These are phyloP conservation scores for Monosporascus cannonballus DNA, from an alignment of 2,329 filamentous ascomycete species.

Conservation along the genomic window DNA sequence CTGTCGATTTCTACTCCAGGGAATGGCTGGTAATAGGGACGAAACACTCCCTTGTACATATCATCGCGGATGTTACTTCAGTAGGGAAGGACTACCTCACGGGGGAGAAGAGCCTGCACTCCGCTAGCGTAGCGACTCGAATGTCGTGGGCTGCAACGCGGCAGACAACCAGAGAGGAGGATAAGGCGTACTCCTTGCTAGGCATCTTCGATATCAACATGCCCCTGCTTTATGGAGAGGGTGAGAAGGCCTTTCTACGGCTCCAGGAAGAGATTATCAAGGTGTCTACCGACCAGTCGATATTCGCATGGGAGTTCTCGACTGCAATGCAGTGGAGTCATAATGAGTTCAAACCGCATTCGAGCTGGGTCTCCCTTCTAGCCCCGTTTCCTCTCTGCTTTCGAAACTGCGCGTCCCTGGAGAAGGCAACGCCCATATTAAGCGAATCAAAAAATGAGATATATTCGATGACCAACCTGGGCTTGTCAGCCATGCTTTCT, in stretches of 20 bases:
- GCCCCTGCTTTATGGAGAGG: not conserved
- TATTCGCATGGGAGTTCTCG: not conserved
- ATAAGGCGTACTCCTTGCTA: not conserved
- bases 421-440: no score
- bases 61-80: not conserved
- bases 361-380: no score
- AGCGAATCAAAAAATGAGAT: no score
- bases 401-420: no score
- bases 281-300: not conserved
- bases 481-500: no score
- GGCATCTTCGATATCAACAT: not conserved
- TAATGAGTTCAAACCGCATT: no score
- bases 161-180: not conserved
- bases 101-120: not conserved
- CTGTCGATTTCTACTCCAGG: not conserved
- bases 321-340: no score
- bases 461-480: no score
- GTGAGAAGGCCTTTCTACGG: not conserved
- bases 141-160: not conserved
- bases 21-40: not conserved
- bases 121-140: not conserved
- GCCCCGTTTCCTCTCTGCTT: no score
- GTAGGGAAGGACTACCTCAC: not conserved
- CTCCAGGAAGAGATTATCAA: constrained; percentile 1
- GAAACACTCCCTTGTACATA: not conserved